Percentiles rank a stretch among this genome's conserved stretches.
Conservation (phyloP, 768 basidiomycete genomes). For the Filobasidium floriforme region DNA sequence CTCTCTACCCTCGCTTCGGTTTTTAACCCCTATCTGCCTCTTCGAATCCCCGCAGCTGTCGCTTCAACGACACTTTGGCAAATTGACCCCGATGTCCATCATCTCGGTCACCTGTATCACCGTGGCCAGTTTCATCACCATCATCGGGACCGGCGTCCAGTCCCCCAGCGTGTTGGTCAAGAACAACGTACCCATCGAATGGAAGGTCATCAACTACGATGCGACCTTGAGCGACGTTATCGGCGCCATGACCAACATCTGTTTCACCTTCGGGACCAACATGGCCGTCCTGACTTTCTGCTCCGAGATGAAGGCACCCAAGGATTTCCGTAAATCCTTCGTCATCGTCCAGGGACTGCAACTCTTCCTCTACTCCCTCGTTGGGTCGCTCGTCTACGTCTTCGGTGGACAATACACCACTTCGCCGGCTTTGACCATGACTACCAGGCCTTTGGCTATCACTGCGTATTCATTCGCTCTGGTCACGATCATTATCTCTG, state of each 20-base stretch:
- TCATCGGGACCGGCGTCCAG: constrained; percentile 31
- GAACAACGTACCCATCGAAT: constrained; percentile 27
- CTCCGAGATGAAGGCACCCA: constrained; percentile 32
- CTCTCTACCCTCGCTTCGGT: background rate
- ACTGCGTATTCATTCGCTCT: constrained; percentile 28
- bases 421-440: constrained; percentile 31
- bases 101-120: constrained; percentile 29
- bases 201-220: constrained; percentile 25
- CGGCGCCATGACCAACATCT: constrained; percentile 32
- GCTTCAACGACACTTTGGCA: constrained; percentile 28
- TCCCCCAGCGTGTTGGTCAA: constrained; percentile 20
- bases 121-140: constrained; percentile 28
- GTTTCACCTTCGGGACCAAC: constrained; percentile 30
- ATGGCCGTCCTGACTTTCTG: constrained; percentile 32
- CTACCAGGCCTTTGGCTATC: constrained; percentile 24
- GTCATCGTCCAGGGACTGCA: constrained; percentile 25
- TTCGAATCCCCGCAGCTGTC: constrained; percentile 21
- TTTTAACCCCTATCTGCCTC: background rate
- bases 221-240: constrained; percentile 28
- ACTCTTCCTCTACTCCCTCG: constrained; percentile 25
- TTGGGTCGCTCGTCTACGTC: constrained; percentile 28
- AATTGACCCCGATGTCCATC: constrained; percentile 22
- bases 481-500: constrained; percentile 17
- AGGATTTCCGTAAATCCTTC: constrained; percentile 34
- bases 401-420: constrained; percentile 25